Evolutionary conservation across 2,329 filamentous ascomycete species (phyloP).

Genomic region (Fusarium circinatum): DNA sequence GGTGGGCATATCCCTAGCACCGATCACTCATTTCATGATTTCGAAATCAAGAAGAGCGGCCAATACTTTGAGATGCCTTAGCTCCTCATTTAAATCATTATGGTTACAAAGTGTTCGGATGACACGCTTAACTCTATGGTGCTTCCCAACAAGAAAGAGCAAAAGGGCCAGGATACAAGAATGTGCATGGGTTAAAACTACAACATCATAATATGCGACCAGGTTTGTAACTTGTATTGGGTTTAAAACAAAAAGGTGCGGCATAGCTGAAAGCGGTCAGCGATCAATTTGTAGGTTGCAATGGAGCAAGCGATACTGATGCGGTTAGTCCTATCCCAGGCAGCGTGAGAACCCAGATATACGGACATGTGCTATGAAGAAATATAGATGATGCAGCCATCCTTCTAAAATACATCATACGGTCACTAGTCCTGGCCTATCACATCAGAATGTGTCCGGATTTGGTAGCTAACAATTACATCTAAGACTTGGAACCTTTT

Average conservation of each 20-base stretch:
- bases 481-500: conserved; percentile 17
- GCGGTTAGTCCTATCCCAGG: not conserved
- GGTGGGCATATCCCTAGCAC: not conserved
- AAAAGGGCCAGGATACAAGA: not conserved
- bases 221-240: not conserved
- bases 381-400: conserved; percentile 8
- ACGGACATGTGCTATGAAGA: not conserved
- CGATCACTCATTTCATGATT: not conserved
- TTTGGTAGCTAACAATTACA: conserved; percentile 21
- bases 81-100: not conserved
- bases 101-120: not conserved
- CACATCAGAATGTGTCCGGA: conserved; percentile 21
- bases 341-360: not conserved
- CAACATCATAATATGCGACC: conserved; percentile 18
- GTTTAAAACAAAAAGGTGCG: not conserved
- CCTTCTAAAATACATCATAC: conserved; percentile 11
- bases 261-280: conserved; percentile 16
- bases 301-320: not conserved
- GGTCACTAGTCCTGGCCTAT: conserved; percentile 9
- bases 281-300: not conserved
- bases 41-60: not conserved
- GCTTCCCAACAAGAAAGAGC: not conserved
- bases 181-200: conserved; percentile 11
- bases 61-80: not conserved
- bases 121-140: not conserved